A percentile compares a stretch with the other conserved stretches of the same genome.
These are phyloP conservation scores for Nepenthes alata DNA, from an alignment of 179 eudicot genomes.

Conservation along the genomic window DNA sequence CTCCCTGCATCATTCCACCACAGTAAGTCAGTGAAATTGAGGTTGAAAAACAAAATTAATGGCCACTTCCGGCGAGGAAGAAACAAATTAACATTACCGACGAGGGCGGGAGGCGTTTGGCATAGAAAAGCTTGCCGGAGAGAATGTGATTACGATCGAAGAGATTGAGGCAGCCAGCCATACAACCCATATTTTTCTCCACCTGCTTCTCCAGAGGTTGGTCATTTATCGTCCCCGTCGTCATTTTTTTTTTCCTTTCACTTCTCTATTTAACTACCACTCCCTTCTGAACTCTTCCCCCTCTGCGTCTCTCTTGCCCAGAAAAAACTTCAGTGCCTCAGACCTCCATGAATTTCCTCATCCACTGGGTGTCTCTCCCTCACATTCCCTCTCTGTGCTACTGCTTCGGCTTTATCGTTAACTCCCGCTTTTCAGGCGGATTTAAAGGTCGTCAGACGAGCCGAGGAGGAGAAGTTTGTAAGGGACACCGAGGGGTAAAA, in stretches of 20 bases:
- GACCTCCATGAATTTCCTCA: constrained; percentile 15
- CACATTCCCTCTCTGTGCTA: constrained; percentile 10
- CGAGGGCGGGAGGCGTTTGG: constrained; percentile 24
- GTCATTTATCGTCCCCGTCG: constrained; percentile 29
- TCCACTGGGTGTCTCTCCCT: background rate
- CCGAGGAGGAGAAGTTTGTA: no score
- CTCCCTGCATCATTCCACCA: constrained; percentile 17
- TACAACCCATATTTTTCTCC: constrained; percentile 9
- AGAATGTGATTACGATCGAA: constrained; percentile 67
- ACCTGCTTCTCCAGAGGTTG: constrained; percentile 30
- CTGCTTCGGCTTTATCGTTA: constrained; percentile 24
- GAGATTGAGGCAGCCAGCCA: constrained; percentile 68
- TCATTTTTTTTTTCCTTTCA: constrained; percentile 22
- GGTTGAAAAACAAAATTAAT: background rate
- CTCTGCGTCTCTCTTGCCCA: constrained; percentile 1
- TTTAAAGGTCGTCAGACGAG: constrained; percentile 32
- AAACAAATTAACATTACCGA: background rate
- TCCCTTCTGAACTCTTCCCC: no score
- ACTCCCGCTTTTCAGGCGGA: constrained; percentile 59
- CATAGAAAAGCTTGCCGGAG: constrained; percentile 40
- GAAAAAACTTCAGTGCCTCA: constrained; percentile 4
- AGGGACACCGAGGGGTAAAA: background rate
- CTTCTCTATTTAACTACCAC: no score
- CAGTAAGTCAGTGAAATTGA: background rate
- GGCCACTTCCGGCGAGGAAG: no score